Conservation (phyloP, 371 early-diverging fungal species). For the Nematocida homosporus region DNA sequence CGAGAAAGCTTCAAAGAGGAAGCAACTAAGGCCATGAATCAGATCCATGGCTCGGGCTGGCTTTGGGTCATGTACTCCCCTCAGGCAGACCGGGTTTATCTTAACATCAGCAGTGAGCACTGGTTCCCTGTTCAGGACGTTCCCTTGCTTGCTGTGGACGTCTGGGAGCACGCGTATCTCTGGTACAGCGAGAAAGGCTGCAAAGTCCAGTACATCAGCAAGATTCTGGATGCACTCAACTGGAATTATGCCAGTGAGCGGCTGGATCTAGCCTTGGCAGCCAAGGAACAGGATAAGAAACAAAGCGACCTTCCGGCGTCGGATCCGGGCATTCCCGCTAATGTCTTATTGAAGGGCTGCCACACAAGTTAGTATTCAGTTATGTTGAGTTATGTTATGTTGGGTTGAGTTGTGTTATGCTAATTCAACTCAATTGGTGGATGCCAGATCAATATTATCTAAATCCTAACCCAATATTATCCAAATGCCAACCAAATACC, state of each 20-base stretch:
- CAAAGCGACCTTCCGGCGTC: no score
- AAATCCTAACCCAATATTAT: no score
- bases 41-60: slow-evolving; percentile 47
- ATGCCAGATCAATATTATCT: no score
- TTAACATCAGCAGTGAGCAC: slow-evolving; percentile 44
- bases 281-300: no score
- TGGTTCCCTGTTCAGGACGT: slow-evolving; percentile 29
- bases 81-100: neutral
- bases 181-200: slow-evolving; percentile 36
- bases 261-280: no score
- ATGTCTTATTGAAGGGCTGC: no score
- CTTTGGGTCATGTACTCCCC: slow-evolving; percentile 39
- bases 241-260: slow-evolving; percentile 47
- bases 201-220: slow-evolving; percentile 13
- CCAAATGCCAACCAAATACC: no score
- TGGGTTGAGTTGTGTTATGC: no score
- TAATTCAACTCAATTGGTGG: no score
- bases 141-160: slow-evolving; percentile 37
- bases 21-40: neutral
- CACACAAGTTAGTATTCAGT: no score
- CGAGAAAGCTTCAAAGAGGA: slow-evolving; percentile 2
- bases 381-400: no score
- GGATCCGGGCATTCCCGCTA: no score
- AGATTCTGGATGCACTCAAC: slow-evolving; percentile 9
- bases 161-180: slow-evolving; percentile 54